Evolutionary conservation across 768 basidiomycete species (phyloP), one percentile per base, ranked within the genome.

Genomic region (Hemileccinum rubropunctum): DNA sequence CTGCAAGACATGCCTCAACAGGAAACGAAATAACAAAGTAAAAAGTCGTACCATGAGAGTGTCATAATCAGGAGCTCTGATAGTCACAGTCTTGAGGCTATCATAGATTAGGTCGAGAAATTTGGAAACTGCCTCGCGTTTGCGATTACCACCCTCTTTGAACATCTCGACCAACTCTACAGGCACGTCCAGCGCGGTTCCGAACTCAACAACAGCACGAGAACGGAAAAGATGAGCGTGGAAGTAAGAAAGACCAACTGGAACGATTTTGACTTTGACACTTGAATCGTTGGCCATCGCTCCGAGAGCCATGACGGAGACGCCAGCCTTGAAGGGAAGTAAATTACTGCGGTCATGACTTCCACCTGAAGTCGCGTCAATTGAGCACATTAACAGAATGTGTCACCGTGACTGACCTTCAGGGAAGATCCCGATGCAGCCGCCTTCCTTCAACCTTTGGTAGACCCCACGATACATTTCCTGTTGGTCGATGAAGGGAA

Each of bases 331-430:
- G 35, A 99, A 78, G 2, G 97, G 97, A 17, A 98, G 81, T 43
- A 98, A 79, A 69, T 98, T 94, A 9, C 91, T 95, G 35, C 97
- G 86, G 70, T 99, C 97, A 68, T 99, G 97, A 51, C 95, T 98
- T 48, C 97, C 97, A 58, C 97, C 95, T 98, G 53, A 44, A 39
- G n/a, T 33, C 14, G 18, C 46, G 42, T 53, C 45, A 58, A 15
- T 33, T 18, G n/a, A 42, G 17, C 28, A 27, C 13, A 12, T 27
- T 9, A 13, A 36, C 37, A 14, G 8, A 21, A 53, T 21, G n/a
- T 11, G 49, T 40, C 6, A 41, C 35, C n/a, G 23, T 8, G 13
- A 51, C 68, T 50, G 57, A 91, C 95, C 95, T 85, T 98, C 97
- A 34, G 97, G 97, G 64, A 98, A 98, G 56, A 99, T 98, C 40